Evolutionary conservation across 164 flowering plant species (phyloP).

Genomic region (Macadamia integrifolia): DNA sequence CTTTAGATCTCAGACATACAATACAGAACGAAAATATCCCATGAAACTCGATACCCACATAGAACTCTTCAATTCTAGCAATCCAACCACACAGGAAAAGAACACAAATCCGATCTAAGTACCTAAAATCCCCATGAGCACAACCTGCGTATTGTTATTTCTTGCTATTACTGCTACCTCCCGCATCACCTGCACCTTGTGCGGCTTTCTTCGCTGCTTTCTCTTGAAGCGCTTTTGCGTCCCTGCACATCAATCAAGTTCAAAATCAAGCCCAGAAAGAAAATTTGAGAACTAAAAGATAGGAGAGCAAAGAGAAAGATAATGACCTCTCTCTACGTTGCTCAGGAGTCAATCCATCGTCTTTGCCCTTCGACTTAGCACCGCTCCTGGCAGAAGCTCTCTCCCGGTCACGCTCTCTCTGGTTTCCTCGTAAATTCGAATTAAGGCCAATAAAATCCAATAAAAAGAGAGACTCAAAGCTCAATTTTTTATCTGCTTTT

Average conservation of each 20-base stretch:
- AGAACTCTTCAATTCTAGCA: neutral
- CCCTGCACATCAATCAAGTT: conserved; percentile 32
- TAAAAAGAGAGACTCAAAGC: no score
- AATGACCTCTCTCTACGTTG: conserved; percentile 75
- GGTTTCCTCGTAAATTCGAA: conserved; percentile 38
- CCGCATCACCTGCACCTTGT: conserved; percentile 34
- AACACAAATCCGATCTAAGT: conserved; percentile 3
- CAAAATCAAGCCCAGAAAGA: neutral
- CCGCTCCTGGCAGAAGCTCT: conserved; percentile 39
- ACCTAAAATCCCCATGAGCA: conserved; percentile 4
- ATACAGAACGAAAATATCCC: neutral
- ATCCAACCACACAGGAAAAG: neutral
- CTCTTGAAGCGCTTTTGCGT: conserved; percentile 85
- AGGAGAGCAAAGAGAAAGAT: neutral
- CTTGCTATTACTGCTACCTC: conserved; percentile 32
- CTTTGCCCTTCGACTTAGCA: conserved; percentile 28
- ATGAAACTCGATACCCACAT: conserved; percentile 7
- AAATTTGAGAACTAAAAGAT: neutral
- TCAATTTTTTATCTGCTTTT: no score
- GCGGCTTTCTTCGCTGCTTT: conserved; percentile 74
- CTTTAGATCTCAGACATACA: no score
- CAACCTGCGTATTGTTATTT: conserved; percentile 19
- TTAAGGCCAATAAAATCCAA: conserved; percentile 15
- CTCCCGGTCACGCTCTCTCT: conserved; percentile 48
- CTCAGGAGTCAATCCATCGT: conserved; percentile 63